phyloP scores from a whole-genome alignment of 2,329 filamentous ascomycete genomes.

The Zymoseptoria ardabiliae region DNA sequence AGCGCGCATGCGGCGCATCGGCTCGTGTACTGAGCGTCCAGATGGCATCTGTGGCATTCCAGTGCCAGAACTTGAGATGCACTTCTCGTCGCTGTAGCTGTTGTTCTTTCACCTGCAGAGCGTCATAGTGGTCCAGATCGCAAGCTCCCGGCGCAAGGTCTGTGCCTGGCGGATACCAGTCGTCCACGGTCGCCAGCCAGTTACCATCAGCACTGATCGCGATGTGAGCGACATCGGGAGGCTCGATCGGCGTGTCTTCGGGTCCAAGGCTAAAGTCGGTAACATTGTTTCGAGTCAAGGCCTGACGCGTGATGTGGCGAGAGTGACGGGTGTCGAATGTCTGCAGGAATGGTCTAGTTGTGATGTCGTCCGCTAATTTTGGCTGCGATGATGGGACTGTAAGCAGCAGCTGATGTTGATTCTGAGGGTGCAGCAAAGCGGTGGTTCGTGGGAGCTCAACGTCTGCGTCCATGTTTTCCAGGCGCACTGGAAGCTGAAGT shows the following conservation, averaged over 20 bases:
- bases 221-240: slow-evolving; percentile 70
- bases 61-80: slow-evolving; percentile 86
- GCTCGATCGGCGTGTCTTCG: slow-evolving; percentile 61
- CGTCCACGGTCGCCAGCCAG: slow-evolving; percentile 88
- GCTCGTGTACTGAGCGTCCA: slow-evolving; percentile 78
- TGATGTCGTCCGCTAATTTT: slow-evolving; percentile 22
- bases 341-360: slow-evolving; percentile 60
- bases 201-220: slow-evolving; percentile 71
- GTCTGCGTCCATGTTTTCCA: slow-evolving; percentile 6
- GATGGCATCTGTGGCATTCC: slow-evolving; percentile 44
- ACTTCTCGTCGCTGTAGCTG: slow-evolving; percentile 56
- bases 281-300: slow-evolving; percentile 77
- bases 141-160: slow-evolving; percentile 56
- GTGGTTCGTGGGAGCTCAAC: slow-evolving; percentile 17
- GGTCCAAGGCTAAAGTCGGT: slow-evolving; percentile 72
- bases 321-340: slow-evolving; percentile 77
- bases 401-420: slow-evolving; percentile 37
- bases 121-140: slow-evolving; percentile 19
- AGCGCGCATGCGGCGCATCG: slow-evolving; percentile 64
- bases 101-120: slow-evolving; percentile 33
- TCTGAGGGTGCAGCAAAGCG: slow-evolving; percentile 35
- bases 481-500: slow-evolving; percentile 50
- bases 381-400: slow-evolving; percentile 48
- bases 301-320: slow-evolving; percentile 75
- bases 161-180: slow-evolving; percentile 69